A percentile compares a stretch with the other conserved stretches of the same genome.
These are phyloP conservation scores for Trichophyton mentagrophytes DNA, from an alignment of 2,329 filamentous ascomycete genomes.

Conservation along the genomic window DNA sequence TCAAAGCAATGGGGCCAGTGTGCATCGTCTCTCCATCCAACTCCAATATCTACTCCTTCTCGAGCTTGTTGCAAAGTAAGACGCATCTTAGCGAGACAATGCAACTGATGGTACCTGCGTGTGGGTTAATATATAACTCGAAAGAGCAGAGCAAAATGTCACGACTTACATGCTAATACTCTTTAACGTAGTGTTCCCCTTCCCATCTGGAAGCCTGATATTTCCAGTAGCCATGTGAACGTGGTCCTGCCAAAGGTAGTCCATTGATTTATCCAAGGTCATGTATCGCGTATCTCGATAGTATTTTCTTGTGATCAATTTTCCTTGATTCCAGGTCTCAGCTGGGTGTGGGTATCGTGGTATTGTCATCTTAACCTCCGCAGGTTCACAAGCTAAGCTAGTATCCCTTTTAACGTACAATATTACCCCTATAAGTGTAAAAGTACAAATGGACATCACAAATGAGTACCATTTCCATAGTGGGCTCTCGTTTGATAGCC, in stretches of 20 bases:
- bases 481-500: not conserved
- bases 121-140: not conserved
- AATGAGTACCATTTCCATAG: not conserved
- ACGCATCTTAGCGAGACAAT: conserved; percentile 6
- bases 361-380: no score
- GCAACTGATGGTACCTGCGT: not conserved
- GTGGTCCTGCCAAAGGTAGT: no score
- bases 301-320: not conserved
- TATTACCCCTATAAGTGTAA: not conserved
- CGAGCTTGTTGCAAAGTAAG: not conserved
- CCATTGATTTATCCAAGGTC: not conserved
- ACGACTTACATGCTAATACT: not conserved
- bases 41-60: conserved; percentile 2
- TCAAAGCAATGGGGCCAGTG: conserved; percentile 10
- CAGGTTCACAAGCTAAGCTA: not conserved
- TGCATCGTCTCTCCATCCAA: conserved; percentile 4
- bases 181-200: not conserved
- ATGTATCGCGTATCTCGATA: not conserved
- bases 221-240: no score
- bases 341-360: not conserved
- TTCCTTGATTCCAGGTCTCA: conserved; percentile 1
- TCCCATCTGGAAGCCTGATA: not conserved
- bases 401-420: not conserved
- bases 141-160: not conserved
- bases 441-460: not conserved